phyloP scores from a whole-genome alignment of 1,139 yeast genomes.

The Nakaseomyces delphensis region DNA sequence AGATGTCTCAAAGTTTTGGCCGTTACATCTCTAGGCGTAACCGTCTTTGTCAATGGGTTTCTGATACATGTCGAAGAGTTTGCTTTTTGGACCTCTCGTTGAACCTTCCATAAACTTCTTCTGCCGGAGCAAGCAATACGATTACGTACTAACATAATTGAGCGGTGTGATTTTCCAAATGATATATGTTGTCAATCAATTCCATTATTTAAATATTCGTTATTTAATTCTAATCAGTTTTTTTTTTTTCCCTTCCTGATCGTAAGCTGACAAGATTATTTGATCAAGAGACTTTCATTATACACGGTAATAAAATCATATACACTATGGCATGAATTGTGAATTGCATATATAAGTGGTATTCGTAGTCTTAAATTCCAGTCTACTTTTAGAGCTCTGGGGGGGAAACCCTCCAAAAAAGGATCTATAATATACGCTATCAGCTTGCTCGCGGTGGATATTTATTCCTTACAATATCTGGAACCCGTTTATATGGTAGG shows the following conservation, averaged over 20 bases:
- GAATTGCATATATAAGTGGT: not conserved
- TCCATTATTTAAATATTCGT: too few species aligned
- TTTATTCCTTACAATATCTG: constrained; percentile 25
- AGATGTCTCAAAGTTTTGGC: constrained; percentile 47
- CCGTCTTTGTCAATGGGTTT: not conserved
- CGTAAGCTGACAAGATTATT: too few species aligned
- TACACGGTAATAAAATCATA: too few species aligned
- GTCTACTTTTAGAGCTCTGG: too few species aligned
- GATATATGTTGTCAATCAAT: too few species aligned
- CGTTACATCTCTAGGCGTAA: constrained; percentile 26
- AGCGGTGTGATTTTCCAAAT: too few species aligned
- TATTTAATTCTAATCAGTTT: not conserved
- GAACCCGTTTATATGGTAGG: constrained; percentile 29
- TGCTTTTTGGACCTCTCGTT: not conserved
- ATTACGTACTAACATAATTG: not conserved
- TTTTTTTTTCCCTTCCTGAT: too few species aligned
- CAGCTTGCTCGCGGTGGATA: constrained; percentile 24
- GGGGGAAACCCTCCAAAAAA: too few species aligned
- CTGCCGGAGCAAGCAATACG: not conserved
- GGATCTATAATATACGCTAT: too few species aligned
- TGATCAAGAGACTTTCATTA: too few species aligned
- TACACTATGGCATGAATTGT: not conserved
- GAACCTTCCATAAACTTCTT: not conserved
- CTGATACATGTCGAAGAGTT: not conserved
- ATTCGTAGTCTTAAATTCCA: too few species aligned